Evolutionary conservation across 1,284 basidiomycete species (phyloP).

Genomic region (Rhodotorula sp.): DNA sequence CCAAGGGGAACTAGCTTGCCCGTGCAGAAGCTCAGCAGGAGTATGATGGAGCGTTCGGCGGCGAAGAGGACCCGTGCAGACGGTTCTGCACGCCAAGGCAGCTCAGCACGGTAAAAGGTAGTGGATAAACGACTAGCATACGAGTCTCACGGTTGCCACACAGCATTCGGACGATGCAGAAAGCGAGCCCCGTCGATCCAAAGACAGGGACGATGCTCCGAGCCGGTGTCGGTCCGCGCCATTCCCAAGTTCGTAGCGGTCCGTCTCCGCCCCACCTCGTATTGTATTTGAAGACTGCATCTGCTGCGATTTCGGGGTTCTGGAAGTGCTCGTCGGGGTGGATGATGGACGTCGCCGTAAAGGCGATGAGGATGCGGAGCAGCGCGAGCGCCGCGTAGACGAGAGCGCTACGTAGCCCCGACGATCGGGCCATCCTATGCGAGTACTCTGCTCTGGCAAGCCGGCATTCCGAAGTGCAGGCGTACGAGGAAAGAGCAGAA

Average conservation of each 20-base stretch:
- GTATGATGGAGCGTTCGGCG: slow-evolving; percentile 35
- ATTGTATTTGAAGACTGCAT: slow-evolving; percentile 30
- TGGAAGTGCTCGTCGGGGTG: slow-evolving; percentile 52
- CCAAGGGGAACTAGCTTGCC: slow-evolving; percentile 28
- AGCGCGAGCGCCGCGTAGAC: slow-evolving; percentile 42
- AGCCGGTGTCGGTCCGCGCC: slow-evolving; percentile 32
- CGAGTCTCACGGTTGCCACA: slow-evolving; percentile 1
- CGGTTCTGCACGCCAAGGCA: slow-evolving; percentile 4
- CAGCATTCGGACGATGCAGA: slow-evolving; percentile 21
- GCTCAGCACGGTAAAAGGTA: neutral
- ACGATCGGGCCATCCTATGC: too few relatives aligned
- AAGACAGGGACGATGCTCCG: slow-evolving; percentile 44
- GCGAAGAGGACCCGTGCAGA: slow-evolving; percentile 32
- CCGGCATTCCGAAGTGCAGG: too few relatives aligned
- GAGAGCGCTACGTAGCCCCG: neutral
- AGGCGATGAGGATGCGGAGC: slow-evolving; percentile 43
- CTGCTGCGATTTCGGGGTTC: slow-evolving; percentile 45
- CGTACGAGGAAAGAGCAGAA: neutral
- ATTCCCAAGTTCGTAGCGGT: slow-evolving; percentile 42
- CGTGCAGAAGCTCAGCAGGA: slow-evolving; percentile 29
- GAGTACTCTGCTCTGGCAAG: too few relatives aligned
- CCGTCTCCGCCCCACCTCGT: neutral
- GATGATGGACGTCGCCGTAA: slow-evolving; percentile 45
- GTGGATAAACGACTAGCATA: neutral
- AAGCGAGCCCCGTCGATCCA: slow-evolving; percentile 29